These are phyloP conservation scores for Zymoseptoria tritici DNA, from an alignment of 2,329 filamentous ascomycete species.

Conservation along the genomic window DNA sequence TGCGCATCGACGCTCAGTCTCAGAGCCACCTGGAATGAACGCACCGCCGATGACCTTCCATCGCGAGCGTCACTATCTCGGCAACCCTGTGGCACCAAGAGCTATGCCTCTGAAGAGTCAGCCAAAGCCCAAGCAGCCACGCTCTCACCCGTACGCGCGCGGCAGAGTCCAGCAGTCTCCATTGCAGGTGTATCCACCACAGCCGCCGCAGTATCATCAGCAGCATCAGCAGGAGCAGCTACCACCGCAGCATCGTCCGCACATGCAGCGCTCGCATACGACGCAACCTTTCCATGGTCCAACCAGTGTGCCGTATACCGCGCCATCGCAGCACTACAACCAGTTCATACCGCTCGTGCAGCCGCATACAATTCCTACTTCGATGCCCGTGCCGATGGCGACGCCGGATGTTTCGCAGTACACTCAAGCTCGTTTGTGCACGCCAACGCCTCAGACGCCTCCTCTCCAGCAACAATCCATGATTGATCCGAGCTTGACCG, in stretches of 20 bases:
- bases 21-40: slow-evolving; percentile 18
- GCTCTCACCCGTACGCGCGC: slow-evolving; percentile 10
- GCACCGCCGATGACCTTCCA: slow-evolving; percentile 17
- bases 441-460: slow-evolving; percentile 12
- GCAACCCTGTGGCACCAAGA: slow-evolving; percentile 3
- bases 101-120: slow-evolving; percentile 9
- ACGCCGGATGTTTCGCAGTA: slow-evolving; percentile 8
- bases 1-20: slow-evolving; percentile 20
- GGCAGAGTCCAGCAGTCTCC: neutral
- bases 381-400: neutral
- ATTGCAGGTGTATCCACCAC: neutral
- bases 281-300: slow-evolving; percentile 11
- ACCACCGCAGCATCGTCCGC: slow-evolving; percentile 6
- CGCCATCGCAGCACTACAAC: slow-evolving; percentile 7
- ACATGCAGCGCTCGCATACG: slow-evolving; percentile 7
- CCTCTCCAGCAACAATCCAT: neutral
- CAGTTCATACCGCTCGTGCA: neutral
- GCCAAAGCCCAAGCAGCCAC: slow-evolving; percentile 10
- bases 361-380: slow-evolving; percentile 1
- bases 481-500: slow-evolving; percentile 15
- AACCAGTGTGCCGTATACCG: slow-evolving; percentile 12
- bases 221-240: neutral
- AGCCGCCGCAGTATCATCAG: neutral
- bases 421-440: slow-evolving; percentile 17
- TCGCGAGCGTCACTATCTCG: slow-evolving; percentile 19